Percentiles rank a stretch among this genome's conserved stretches.
Conservation (phyloP, 805 yeast species). For the Myxozyma melibiosi region DNA sequence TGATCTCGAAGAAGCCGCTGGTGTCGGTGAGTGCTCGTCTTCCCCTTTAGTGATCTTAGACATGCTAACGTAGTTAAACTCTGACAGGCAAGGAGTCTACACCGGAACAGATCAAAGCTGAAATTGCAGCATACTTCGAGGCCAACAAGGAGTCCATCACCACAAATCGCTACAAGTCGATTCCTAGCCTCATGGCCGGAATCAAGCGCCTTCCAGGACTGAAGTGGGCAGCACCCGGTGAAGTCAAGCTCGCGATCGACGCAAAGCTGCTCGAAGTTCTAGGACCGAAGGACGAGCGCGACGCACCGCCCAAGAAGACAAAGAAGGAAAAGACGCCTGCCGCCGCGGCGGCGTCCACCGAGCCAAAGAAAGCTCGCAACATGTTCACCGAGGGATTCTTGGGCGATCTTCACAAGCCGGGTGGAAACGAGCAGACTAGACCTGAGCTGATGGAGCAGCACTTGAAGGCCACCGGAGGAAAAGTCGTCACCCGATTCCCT, state of each 20-base stretch:
- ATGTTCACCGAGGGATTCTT: constrained; percentile 96
- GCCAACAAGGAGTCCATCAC: constrained; percentile 61
- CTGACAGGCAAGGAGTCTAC: constrained; percentile 64
- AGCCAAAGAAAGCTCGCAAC: constrained; percentile 43
- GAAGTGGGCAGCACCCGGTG: constrained; percentile 90
- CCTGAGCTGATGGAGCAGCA: constrained; percentile 85
- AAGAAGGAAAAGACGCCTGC: constrained; percentile 26
- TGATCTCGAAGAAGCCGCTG: constrained; percentile 58
- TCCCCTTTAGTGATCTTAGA: neutral
- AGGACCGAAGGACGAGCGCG: constrained; percentile 98
- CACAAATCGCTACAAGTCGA: constrained; percentile 74
- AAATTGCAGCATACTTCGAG: constrained; percentile 62
- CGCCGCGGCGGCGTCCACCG: constrained; percentile 42
- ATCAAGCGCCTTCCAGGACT: constrained; percentile 71
- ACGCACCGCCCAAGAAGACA: constrained; percentile 72
- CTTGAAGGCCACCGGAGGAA: constrained; percentile 73
- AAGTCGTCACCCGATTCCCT: constrained; percentile 92
- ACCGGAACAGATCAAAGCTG: constrained; percentile 61
- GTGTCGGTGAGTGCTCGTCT: constrained; percentile 54
- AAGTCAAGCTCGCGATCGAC: constrained; percentile 87
- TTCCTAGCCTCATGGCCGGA: constrained; percentile 76
- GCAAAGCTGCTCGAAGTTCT: constrained; percentile 65
- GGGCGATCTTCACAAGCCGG: constrained; percentile 93
- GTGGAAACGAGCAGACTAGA: constrained; percentile 88
- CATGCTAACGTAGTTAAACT: neutral